Base-by-base conservation (phyloP, 1,139 yeast genomes). In the Nakaseomyces uthaithaninus region DNA sequence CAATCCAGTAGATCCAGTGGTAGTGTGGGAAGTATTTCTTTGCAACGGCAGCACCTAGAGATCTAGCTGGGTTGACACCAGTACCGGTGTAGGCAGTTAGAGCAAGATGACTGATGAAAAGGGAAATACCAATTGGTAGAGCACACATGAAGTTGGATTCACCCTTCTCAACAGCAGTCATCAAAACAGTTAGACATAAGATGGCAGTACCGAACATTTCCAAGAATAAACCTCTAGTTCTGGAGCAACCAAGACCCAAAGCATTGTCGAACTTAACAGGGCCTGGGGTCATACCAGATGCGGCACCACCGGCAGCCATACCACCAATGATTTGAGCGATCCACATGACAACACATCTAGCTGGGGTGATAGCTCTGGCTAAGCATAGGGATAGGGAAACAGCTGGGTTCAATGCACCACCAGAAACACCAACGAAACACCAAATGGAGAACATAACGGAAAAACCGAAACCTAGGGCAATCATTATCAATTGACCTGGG, bases 1-100 rank as follows among this genome's bases (percentile, higher is more conserved):
- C 94, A 43, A 86, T 74, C 93, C 94, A 84, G 71, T 86, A 86
- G 50, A 86, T 84, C 94, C 94, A 86, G 70, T 78, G 87, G 66
- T 86, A 85, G 55, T 60, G 63, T 33, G 94, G 94, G 79, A 86
- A 86, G 27, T 74, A 68, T 44, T 65, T 67, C 43, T 74, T 72
- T 44, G 89, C 94, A 45, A 84, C 70, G 60, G 80, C 74, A 42
- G 95, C 94, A 57, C 95, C 95, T 47, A 86, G 75, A 24, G 86
- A 69, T 69, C 95, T 78, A 38, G 95, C 95, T 42, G 95, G 95
- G 72, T 85, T 85, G 59, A 84, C 70, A 59, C 95, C 94, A 34
- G 94, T 94, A 61, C 95, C 95, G 42, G 95, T 82, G 68, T 76
- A 82, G 74, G 73, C 83, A 45, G 86, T 84, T 60, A 83, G 74